Percentiles rank a stretch among this genome's conserved stretches.
These are phyloP conservation scores for Plectranthus barbatus DNA, from an alignment of 257 asterid species.

Conservation along the genomic window DNA sequence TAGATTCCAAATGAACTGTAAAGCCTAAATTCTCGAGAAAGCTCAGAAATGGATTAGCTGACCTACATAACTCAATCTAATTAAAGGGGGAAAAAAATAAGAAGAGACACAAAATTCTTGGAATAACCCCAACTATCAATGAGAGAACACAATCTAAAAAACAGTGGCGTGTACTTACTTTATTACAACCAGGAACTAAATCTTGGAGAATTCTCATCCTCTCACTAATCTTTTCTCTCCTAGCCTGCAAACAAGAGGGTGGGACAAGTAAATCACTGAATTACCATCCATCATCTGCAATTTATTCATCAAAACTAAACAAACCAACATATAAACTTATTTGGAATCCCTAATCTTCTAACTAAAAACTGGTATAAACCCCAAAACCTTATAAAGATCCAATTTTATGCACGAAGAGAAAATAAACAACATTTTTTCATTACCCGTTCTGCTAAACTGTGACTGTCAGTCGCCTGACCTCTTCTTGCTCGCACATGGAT, in stretches of 20 bases:
- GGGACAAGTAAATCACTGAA: background rate
- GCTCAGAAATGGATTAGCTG: background rate
- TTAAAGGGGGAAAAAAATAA: background rate
- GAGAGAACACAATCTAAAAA: background rate
- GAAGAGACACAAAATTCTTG: background rate
- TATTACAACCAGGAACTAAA: constrained; percentile 59
- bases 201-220: constrained; percentile 66
- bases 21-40: constrained; percentile 1
- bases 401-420: background rate
- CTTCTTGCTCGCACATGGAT: constrained; percentile 68
- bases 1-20: background rate
- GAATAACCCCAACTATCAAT: background rate
- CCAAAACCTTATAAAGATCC: background rate
- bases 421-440: background rate
- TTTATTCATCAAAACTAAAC: constrained; percentile 8
- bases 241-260: constrained; percentile 39
- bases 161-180: constrained; percentile 31
- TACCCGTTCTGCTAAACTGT: constrained; percentile 72
- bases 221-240: constrained; percentile 63
- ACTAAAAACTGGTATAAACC: background rate
- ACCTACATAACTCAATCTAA: background rate
- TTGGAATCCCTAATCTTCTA: background rate
- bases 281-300: background rate
- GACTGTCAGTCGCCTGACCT: constrained; percentile 74
- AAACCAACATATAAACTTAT: background rate